Evolutionary conservation across 2,329 filamentous ascomycete species (phyloP), one percentile per base, ranked within the genome.

Genomic region (Colletotrichum truncatum): DNA sequence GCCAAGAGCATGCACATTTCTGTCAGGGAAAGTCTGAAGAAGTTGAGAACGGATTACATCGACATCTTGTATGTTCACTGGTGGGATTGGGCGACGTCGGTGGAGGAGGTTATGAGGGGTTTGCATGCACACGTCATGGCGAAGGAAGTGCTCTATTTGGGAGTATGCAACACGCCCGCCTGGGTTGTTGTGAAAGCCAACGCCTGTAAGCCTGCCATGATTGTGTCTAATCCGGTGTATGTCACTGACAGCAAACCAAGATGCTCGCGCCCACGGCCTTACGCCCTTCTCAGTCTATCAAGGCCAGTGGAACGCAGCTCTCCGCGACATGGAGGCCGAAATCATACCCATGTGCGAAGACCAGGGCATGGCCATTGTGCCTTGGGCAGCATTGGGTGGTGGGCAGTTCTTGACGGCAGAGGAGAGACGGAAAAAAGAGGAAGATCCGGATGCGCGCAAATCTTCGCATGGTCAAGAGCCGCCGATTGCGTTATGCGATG

Each of bases 361-460:
- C 21, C 77, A 77, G 16, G 78, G 78, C 57, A 81, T 82, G 88
- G 89, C 77, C 26, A 70, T 90, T 2, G 77, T 81, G 0, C 87
- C 88, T 0, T 92, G 87, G 86, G 87, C 85, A 48, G 84, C 83
- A 0, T 75, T 89, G 6, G 86, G 86, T 7, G 81, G 75, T 75
- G 85, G 85, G 32, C 76, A 78, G 52, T 83, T 86, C 73, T 78
- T 84, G 72, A 77, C 78, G 4, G 70, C 72, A 38, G 74, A 74
- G 53, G 70, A 73, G 49, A 39, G 78, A 38, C 73, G 75, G 55
- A 67, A 70, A 46, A 61, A 72, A 16, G 67, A 69, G 63, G 53
- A 73, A 2, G 34, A 59, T 18, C 16, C 32, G 2, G 34, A 54
- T 4, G 55, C 48, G 1, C 48, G 51, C 23, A 43, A 48, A 12